Evolutionary conservation across 129 eudicot genomes (phyloP).

Genomic region (Tagetes erecta): DNA sequence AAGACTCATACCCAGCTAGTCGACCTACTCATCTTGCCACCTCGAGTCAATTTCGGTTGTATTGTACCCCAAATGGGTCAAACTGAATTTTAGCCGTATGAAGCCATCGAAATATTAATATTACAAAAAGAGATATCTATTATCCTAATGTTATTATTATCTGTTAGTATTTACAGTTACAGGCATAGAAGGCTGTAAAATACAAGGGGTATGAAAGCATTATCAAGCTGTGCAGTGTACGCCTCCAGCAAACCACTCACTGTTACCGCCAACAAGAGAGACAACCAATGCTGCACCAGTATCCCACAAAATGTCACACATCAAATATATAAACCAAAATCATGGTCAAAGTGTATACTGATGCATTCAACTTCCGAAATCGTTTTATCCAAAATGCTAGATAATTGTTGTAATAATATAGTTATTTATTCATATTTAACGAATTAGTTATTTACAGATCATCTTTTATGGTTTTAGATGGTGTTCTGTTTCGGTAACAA

Average conservation of each 20-base stretch:
- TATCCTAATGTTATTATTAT: slow-evolving; percentile 1
- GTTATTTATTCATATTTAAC: background rate
- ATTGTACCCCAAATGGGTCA: background rate
- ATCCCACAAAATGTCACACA: background rate
- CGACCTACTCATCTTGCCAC: background rate
- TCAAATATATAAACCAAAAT: background rate
- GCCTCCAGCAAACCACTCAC: slow-evolving; percentile 91
- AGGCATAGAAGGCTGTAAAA: slow-evolving; percentile 94
- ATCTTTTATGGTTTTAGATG: too few relatives aligned
- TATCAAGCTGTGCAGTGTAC: slow-evolving; percentile 95
- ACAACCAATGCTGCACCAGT: slow-evolving; percentile 79
- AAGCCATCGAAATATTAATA: background rate
- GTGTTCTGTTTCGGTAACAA: too few relatives aligned
- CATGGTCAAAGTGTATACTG: background rate
- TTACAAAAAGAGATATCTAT: slow-evolving; percentile 23
- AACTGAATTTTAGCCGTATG: background rate
- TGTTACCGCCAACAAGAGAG: slow-evolving; percentile 82
- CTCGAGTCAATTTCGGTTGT: background rate
- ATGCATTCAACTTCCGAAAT: background rate
- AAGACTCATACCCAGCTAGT: background rate
- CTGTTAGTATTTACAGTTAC: slow-evolving; percentile 49
- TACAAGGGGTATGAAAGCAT: slow-evolving; percentile 91
- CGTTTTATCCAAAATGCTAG: background rate
- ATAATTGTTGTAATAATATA: background rate
- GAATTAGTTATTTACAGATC: background rate